Evolutionary conservation across 1,284 basidiomycete species (phyloP), one percentile per base, ranked within the genome.

Genomic region (Chondrostereum purpureum): DNA sequence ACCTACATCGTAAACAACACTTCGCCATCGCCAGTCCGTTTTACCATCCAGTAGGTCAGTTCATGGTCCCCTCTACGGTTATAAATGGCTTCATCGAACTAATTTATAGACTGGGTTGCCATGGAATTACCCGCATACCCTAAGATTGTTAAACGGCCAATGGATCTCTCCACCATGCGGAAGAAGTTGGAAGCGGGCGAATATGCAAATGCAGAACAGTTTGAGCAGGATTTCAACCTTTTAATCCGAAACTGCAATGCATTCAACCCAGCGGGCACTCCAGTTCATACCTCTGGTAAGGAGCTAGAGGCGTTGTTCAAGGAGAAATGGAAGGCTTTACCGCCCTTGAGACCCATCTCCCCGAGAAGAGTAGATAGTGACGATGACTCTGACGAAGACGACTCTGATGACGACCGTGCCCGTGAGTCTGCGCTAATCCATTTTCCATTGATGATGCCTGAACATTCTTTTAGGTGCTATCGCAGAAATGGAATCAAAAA

Each of bases 241-340:
- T 91, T 99, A 82, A 86, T 97, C 58, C 76, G 81, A 48, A 99
- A 99, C 63, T 98, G 94, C 61, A 86, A 87, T 61, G 71, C 76
- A 1, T 99, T 95, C 74, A 99, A 99, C 57, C 92, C 92, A 4
- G 73, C 81, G 5, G 89, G 86, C 22, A 90, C 92, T 16, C 79
- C 83, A 27, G 95, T 99, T 43, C 83, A 92, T 59, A 75, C 81
- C 46, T 85, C 89, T 16, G 93, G 91, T 5, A 75, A 80, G 41
- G 80, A 89, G 44, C 69, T 98, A 17, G 82, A 93, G 60, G 76
- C 78, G 31, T 64, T 93, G 18, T 99, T 97, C 67, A 84, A 94
- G 46, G 88, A 92, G 54, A 96, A 94, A 66, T 94, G 90, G 89
- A 78, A 77, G 59, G 70, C 69, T 40, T 65, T 95, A 23, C 92